These are phyloP conservation scores for Clitopilus passeckerianus DNA, from an alignment of 768 basidiomycete genomes.

Conservation along the genomic window DNA sequence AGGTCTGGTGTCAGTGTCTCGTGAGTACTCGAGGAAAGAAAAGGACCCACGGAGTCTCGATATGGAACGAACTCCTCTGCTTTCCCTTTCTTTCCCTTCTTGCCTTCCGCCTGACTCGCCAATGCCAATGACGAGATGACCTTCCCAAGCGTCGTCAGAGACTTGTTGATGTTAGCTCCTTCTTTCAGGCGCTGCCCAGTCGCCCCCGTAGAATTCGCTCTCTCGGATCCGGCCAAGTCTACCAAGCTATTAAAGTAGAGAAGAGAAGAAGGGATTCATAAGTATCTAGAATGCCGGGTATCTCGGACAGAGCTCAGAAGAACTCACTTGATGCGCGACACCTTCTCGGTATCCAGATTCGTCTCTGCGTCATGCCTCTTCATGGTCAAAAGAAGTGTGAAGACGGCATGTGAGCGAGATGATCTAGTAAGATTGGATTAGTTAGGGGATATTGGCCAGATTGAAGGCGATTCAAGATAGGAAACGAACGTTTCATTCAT, in stretches of 20 bases:
- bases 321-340: slow-evolving; percentile 88
- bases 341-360: slow-evolving; percentile 94
- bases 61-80: slow-evolving; percentile 94
- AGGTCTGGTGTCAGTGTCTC: slow-evolving; percentile 1
- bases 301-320: slow-evolving; percentile 1
- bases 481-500: slow-evolving; percentile 93
- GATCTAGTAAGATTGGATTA: slow-evolving; percentile 43
- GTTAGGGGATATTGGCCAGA: slow-evolving; percentile 1
- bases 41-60: slow-evolving; percentile 80
- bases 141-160: slow-evolving; percentile 94
- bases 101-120: slow-evolving; percentile 58
- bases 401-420: slow-evolving; percentile 96
- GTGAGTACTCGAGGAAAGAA: background rate
- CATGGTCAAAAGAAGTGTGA: slow-evolving; percentile 92
- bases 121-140: slow-evolving; percentile 90
- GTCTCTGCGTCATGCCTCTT: slow-evolving; percentile 81
- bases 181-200: slow-evolving; percentile 96
- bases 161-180: slow-evolving; percentile 98
- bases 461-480: background rate
- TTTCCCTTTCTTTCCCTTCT: slow-evolving; percentile 88
- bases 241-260: slow-evolving; percentile 57
- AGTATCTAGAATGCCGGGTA: background rate
- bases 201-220: slow-evolving; percentile 96
- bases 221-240: slow-evolving; percentile 94
- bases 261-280: slow-evolving; percentile 7